These are phyloP conservation scores for Fistulina hepatica DNA, from an alignment of 1,284 basidiomycete species.

Conservation along the genomic window DNA sequence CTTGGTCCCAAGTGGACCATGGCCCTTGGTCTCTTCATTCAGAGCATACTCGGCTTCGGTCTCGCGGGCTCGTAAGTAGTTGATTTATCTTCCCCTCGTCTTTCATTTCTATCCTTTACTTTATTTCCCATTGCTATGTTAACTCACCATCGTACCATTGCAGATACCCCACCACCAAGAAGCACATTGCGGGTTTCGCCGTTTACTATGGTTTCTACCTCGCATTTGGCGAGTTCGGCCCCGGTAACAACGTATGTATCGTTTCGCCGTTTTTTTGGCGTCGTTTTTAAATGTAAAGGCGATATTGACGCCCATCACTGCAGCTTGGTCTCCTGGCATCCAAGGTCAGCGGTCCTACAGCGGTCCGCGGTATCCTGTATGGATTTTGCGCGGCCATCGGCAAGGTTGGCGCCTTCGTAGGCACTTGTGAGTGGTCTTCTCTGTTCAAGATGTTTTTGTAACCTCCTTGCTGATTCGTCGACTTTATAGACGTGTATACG, in stretches of 20 bases:
- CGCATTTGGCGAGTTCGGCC: slow-evolving; percentile 68
- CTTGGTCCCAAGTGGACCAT: slow-evolving; percentile 70
- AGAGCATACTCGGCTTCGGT: slow-evolving; percentile 58
- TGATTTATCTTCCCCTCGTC: too few species aligned
- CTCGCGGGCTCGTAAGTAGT: slow-evolving; percentile 65
- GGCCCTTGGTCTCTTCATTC: slow-evolving; percentile 30
- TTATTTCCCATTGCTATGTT: slow-evolving; percentile 1
- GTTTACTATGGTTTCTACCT: slow-evolving; percentile 89
- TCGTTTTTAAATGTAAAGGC: neutral
- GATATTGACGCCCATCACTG: slow-evolving; percentile 56
- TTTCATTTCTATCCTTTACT: too few species aligned
- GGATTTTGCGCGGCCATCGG: slow-evolving; percentile 81
- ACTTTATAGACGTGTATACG: slow-evolving; percentile 44
- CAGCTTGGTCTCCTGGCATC: slow-evolving; percentile 71
- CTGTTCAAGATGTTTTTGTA: neutral
- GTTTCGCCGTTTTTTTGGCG: neutral
- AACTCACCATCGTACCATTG: neutral
- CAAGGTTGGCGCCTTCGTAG: slow-evolving; percentile 79
- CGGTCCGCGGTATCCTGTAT: slow-evolving; percentile 80
- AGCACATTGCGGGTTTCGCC: slow-evolving; percentile 70
- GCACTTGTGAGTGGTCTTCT: slow-evolving; percentile 6
- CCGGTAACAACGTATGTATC: slow-evolving; percentile 15
- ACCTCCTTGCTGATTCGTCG: slow-evolving; percentile 2
- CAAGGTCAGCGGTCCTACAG: slow-evolving; percentile 77
- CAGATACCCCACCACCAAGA: slow-evolving; percentile 31